Conservation (phyloP, 2,329 filamentous ascomycete genomes). For the Zymoseptoria passerinii region DNA sequence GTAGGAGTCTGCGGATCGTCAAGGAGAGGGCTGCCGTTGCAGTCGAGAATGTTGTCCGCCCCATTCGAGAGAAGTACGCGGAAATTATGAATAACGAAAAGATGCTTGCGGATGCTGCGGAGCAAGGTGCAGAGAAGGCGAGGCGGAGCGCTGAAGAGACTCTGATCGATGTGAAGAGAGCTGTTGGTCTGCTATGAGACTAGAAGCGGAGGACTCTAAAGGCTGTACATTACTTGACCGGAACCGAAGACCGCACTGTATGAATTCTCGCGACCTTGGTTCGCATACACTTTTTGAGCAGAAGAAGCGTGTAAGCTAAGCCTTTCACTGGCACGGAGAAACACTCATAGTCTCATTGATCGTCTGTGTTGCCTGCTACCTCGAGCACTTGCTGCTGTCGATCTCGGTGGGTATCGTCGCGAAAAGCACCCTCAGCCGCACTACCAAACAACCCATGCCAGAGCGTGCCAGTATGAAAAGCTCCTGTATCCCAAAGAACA, state of each 20-base stretch:
- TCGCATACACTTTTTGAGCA: conserved; percentile 3
- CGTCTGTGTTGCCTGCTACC: background rate
- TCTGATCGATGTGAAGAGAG: conserved; percentile 38
- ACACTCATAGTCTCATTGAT: background rate
- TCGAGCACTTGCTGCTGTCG: background rate
- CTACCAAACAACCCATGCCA: background rate
- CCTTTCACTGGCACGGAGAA: background rate
- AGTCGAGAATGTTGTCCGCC: conserved; percentile 46
- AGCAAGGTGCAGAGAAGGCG: conserved; percentile 53
- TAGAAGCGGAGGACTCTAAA: background rate
- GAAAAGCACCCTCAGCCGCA: background rate
- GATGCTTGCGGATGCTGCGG: conserved; percentile 48
- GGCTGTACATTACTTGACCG: background rate
- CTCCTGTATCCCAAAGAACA: background rate
- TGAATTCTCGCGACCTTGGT: background rate
- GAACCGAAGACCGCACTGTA: background rate
- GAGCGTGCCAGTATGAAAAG: background rate
- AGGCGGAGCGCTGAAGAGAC: conserved; percentile 49
- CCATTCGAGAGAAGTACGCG: conserved; percentile 50
- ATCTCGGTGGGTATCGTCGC: background rate
- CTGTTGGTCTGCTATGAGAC: conserved; percentile 32
- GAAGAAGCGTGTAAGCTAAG: conserved; percentile 3
- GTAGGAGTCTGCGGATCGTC: conserved; percentile 47
- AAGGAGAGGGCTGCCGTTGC: conserved; percentile 57
- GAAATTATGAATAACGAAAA: conserved; percentile 44